Base-by-base conservation (phyloP, 2,329 filamentous ascomycete species). In the Pseudocercospora crystallina region DNA sequence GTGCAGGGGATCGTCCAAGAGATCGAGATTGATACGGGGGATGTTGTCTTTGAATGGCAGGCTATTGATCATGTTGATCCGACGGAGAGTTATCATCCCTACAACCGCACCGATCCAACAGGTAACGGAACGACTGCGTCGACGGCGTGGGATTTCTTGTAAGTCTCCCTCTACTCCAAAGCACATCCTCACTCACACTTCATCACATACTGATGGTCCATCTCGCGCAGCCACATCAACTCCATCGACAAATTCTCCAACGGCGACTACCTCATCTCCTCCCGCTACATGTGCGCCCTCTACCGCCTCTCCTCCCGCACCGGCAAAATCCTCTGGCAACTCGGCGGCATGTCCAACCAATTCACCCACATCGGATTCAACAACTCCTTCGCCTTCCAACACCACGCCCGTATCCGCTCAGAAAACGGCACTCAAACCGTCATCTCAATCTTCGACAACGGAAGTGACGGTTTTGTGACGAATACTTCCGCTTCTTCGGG, bases 181-280 rank as follows among this genome's bases (percentile, higher is more conserved):
- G n/a, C n/a, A n/a, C n/a, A n/a, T n/a, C n/a, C n/a, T n/a, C n/a
- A n/a, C n/a, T n/a, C n/a, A n/a, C n/a, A n/a, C n/a, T n/a, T n/a
- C n/a, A n/a, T n/a, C n/a, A n/a, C n/a, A n/a, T n/a, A n/a, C n/a
- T n/a, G n/a, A n/a, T n/a, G n/a, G n/a, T n/a, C n/a, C n/a, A n/a
- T n/a, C n/a, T n/a, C n/a, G n/a, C n/a, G n/a, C n/a, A n/a, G 20
- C 62, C 78, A 81, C 62, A 75, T 82, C 63, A 80, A 82, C 65
- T 77, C 76, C 38, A 65, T 82, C 31, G 75, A 80, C 59, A 80
- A 81, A 60, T 73, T 75, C 44, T 57, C 63, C 0, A 59, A 70
- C 0, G 77, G 77, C 8, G 76, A 82, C 58, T 83, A 79, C 51
- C 61, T 73, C 30, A 59, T 73, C 12, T 72, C 71, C 0, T 61